These are phyloP conservation scores for Aegilops bicornis DNA, from an alignment of 176 grass and related monocot species.

Conservation along the genomic window DNA sequence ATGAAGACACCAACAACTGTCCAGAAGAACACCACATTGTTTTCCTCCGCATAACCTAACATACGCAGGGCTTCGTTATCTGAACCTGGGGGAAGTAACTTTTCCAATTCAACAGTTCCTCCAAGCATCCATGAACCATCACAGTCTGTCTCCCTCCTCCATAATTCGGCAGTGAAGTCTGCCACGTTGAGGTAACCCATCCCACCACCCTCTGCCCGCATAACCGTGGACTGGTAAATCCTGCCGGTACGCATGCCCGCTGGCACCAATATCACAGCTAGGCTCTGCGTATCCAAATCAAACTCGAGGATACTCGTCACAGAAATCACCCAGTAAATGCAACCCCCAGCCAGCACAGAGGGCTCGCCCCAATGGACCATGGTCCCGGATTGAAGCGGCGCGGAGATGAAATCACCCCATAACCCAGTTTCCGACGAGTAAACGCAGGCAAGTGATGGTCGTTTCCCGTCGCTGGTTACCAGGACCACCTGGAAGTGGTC, in stretches of 20 bases:
- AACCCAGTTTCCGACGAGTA: background rate
- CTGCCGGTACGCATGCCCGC: background rate
- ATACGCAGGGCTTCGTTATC: background rate
- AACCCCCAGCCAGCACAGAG: background rate
- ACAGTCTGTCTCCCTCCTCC: background rate
- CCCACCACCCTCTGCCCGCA: background rate
- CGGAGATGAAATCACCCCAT: background rate
- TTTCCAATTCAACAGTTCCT: background rate
- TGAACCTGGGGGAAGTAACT: background rate
- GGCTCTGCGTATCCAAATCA: background rate
- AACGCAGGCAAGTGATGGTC: background rate
- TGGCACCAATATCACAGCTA: background rate
- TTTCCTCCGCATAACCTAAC: background rate
- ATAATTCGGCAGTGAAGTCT: background rate
- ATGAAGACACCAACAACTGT: background rate
- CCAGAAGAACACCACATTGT: background rate
- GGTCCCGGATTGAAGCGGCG: background rate
- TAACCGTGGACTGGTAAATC: background rate
- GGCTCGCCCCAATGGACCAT: background rate
- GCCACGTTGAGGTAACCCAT: background rate
- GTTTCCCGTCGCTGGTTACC: background rate
- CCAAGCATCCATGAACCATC: background rate
- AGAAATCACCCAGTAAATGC: background rate
- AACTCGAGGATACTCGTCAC: background rate
- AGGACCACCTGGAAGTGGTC: background rate